These are phyloP conservation scores for Quercus aquifolioides DNA, from an alignment of 306 rosid genomes.

Conservation along the genomic window DNA sequence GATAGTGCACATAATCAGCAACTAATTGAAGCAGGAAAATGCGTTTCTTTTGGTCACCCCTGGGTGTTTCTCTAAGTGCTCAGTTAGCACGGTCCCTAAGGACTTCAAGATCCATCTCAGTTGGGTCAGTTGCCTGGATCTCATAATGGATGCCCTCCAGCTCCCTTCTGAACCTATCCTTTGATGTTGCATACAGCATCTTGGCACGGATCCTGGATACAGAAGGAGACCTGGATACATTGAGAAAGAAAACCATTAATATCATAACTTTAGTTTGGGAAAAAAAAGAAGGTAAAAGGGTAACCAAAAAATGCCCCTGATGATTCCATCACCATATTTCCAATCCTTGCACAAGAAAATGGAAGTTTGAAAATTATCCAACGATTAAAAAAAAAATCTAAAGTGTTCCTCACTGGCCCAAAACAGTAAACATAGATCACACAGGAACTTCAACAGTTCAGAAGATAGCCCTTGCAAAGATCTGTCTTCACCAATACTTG, in stretches of 20 bases:
- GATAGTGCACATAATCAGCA: conserved; percentile 20
- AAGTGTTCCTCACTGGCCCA: background rate
- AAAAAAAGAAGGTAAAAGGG: background rate
- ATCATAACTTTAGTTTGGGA: background rate
- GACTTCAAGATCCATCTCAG: conserved; percentile 85
- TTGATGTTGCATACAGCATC: conserved; percentile 84
- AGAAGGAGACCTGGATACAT: conserved; percentile 62
- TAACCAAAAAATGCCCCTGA: background rate
- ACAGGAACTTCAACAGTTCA: background rate
- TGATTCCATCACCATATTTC: background rate
- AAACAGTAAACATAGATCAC: background rate
- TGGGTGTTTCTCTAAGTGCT: conserved; percentile 35
- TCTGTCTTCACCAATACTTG: background rate
- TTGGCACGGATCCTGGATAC: conserved; percentile 72
- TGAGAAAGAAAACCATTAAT: background rate
- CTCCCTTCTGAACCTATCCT: conserved; percentile 75
- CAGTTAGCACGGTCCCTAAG: conserved; percentile 65
- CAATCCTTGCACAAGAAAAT: background rate
- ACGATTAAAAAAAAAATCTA: background rate
- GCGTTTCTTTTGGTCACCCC: conserved; percentile 27
- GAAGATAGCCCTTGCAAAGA: background rate
- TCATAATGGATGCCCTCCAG: conserved; percentile 80
- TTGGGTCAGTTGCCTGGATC: conserved; percentile 84
- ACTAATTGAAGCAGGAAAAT: conserved; percentile 22
- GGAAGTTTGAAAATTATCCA: background rate